phyloP scores from a whole-genome alignment of 257 asterid species.

The Solanum appendiculatum region DNA sequence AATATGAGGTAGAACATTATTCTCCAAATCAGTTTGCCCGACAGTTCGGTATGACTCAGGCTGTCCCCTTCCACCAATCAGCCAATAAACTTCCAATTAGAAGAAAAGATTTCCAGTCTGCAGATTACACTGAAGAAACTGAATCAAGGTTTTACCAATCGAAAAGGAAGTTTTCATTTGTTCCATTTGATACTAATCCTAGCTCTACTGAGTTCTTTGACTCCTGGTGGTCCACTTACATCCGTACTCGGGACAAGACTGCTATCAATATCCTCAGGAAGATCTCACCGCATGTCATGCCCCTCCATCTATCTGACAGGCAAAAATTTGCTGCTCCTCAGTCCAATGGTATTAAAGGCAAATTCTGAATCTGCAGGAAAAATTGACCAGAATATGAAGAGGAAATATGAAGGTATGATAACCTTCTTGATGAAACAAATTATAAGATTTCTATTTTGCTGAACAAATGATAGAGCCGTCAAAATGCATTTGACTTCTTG shows the following conservation, averaged over 20 bases:
- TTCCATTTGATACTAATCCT: not conserved
- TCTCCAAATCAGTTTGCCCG: constrained; percentile 4
- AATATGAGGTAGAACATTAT: not conserved
- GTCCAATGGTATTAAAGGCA: not conserved
- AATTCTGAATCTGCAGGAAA: not conserved
- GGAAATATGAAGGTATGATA: not conserved
- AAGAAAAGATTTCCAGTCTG: not conserved
- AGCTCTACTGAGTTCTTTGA: not conserved
- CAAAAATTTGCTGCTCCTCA: not conserved
- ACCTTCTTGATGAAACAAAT: not conserved
- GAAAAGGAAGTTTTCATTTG: not conserved
- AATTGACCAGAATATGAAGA: not conserved
- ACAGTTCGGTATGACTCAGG: constrained; percentile 2
- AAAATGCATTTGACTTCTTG: not conserved
- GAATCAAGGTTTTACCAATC: not conserved
- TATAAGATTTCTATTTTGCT: not conserved
- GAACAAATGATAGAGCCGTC: not conserved
- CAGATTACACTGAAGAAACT: not conserved
- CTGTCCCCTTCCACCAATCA: not conserved
- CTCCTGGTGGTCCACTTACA: constrained; percentile 4
- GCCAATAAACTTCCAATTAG: not conserved
- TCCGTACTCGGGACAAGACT: not conserved
- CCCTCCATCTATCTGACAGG: not conserved
- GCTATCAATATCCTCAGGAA: not conserved
- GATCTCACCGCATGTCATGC: not conserved